phyloP scores from a whole-genome alignment of 805 yeast species.

The Kodamaea laetipori region DNA sequence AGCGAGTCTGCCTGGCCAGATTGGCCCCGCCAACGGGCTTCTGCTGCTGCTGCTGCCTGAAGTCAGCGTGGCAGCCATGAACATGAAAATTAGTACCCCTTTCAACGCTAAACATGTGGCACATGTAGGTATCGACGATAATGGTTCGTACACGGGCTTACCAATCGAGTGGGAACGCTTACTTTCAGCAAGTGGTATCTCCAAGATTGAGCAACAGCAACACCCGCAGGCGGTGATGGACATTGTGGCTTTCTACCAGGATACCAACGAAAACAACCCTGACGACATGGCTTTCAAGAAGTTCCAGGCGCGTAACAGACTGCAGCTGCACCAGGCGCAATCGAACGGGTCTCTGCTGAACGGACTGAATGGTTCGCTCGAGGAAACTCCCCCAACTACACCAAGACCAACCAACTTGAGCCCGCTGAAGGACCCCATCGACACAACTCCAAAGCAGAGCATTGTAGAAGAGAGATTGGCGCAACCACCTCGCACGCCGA shows the following conservation, averaged over 20 bases:
- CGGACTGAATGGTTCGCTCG: slow-evolving; percentile 27
- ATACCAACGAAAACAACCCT: slow-evolving; percentile 42
- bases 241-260: slow-evolving; percentile 82
- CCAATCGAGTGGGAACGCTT: slow-evolving; percentile 92
- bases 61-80: slow-evolving; percentile 27
- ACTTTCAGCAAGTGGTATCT: slow-evolving; percentile 81
- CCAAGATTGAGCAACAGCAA: slow-evolving; percentile 82
- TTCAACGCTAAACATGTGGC: slow-evolving; percentile 87
- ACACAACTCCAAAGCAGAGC: slow-evolving; percentile 36
- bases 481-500: slow-evolving; percentile 28
- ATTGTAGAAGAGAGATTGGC: slow-evolving; percentile 12
- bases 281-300: slow-evolving; percentile 48
- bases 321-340: slow-evolving; percentile 1
- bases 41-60: slow-evolving; percentile 17
- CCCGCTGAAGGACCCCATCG: slow-evolving; percentile 13
- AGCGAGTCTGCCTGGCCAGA: slow-evolving; percentile 18
- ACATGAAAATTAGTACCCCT: slow-evolving; percentile 81
- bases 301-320: slow-evolving; percentile 32
- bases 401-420: slow-evolving; percentile 20
- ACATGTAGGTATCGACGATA: slow-evolving; percentile 88
- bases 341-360: slow-evolving; percentile 13
- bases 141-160: slow-evolving; percentile 87
- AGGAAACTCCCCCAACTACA: slow-evolving; percentile 32
- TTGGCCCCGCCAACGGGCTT: slow-evolving; percentile 10
- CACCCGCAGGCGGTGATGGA: slow-evolving; percentile 95